phyloP scores from a whole-genome alignment of 2,329 filamentous ascomycete species.

The Colletotrichum simmondsii region DNA sequence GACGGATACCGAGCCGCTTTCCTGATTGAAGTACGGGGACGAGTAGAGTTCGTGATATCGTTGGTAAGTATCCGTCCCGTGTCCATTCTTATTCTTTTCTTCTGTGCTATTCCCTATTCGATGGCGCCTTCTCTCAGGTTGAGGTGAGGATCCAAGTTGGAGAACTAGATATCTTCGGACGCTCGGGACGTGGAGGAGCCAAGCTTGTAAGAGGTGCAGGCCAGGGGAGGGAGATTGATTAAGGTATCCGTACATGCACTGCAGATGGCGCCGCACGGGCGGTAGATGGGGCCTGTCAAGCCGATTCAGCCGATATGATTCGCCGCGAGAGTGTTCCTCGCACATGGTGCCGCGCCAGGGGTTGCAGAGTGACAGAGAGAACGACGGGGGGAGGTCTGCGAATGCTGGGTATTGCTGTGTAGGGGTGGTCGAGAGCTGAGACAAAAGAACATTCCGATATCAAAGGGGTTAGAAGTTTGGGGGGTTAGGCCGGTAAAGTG shows the following conservation, averaged over 20 bases:
- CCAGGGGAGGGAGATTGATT: neutral
- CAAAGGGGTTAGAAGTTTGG: neutral
- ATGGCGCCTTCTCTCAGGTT: neutral
- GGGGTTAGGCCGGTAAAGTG: neutral
- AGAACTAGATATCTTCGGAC: neutral
- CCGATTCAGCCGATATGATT: constrained; percentile 14
- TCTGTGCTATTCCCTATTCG: neutral
- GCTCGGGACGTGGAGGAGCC: neutral
- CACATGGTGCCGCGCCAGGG: constrained; percentile 20
- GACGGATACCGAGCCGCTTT: neutral
- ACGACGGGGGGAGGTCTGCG: neutral
- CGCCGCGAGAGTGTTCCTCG: neutral
- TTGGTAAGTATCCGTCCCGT: neutral
- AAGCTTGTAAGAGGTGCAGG: neutral
- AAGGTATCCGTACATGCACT: neutral
- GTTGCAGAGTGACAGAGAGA: constrained; percentile 25
- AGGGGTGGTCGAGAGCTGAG: constrained; percentile 9
- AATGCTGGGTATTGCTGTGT: neutral
- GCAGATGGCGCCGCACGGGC: constrained; percentile 27
- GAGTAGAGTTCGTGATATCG: neutral
- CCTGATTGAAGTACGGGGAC: neutral
- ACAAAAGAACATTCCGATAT: constrained; percentile 8
- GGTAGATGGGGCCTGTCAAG: constrained; percentile 22
- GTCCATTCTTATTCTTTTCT: neutral
- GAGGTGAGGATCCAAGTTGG: neutral